Evolutionary conservation across 73 alveolate genomes (phyloP).

Genomic region (Paramecium caudatum): DNA sequence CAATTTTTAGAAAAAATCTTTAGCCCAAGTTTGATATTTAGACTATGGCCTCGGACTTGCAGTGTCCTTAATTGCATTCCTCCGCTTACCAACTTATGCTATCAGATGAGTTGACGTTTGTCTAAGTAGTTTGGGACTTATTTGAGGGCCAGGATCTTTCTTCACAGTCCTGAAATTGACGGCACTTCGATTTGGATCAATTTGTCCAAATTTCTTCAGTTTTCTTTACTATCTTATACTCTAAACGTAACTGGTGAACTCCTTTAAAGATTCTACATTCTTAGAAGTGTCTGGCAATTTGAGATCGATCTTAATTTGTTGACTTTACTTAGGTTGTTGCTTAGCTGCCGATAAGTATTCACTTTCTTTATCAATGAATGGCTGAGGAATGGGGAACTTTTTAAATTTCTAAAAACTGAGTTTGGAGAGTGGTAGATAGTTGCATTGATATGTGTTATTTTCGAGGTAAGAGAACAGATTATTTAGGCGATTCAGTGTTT

Average conservation of each 20-base stretch:
- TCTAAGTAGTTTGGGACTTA: neutral
- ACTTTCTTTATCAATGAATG: neutral
- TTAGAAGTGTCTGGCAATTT: conserved; percentile 13
- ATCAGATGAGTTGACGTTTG: neutral
- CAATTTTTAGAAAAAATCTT: conserved; percentile 19
- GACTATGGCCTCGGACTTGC: conserved; percentile 48
- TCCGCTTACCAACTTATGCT: neutral
- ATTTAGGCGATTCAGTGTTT: neutral
- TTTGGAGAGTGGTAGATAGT: neutral
- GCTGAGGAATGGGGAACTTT: conserved; percentile 37
- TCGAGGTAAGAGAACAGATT: conserved; percentile 31
- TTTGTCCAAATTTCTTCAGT: neutral
- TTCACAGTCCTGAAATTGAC: conserved; percentile 4
- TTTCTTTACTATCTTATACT: neutral
- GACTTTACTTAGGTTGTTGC: conserved; percentile 15
- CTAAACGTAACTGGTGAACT: neutral
- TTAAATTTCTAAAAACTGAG: neutral
- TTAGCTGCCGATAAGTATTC: conserved; percentile 24
- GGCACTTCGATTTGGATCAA: conserved; percentile 4
- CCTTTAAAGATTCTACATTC: conserved; percentile 31
- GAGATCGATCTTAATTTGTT: neutral
- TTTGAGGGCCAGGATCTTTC: neutral
- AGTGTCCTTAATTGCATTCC: neutral
- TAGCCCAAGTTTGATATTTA: neutral
- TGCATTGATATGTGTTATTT: neutral